Evolutionary conservation across 106 monocot genomes (phyloP).

Genomic region (Dendrobium officinale): DNA sequence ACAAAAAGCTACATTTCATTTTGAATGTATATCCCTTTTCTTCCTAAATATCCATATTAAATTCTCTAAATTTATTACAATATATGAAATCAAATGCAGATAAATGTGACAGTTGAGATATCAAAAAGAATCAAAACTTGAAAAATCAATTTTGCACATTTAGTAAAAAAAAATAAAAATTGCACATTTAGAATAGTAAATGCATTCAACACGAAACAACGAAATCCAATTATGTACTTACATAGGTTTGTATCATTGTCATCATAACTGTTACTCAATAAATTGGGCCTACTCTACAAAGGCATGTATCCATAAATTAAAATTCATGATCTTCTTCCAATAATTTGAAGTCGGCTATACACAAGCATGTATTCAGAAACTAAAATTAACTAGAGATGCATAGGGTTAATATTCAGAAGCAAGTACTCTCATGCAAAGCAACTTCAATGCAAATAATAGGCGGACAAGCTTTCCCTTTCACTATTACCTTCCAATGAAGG

Average conservation of each 20-base stretch:
- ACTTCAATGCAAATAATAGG: neutral
- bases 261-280: neutral
- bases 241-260: neutral
- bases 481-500: slow-evolving; percentile 85
- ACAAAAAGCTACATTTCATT: too few relatives aligned
- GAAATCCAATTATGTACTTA: neutral
- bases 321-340: neutral
- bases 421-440: neutral
- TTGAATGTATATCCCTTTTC: too few relatives aligned
- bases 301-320: neutral
- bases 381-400: neutral
- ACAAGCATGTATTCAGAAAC: neutral
- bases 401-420: neutral
- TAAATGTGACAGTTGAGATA: too few relatives aligned
- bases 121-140: too few relatives aligned
- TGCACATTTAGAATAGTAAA: too few relatives aligned
- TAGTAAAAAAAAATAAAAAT: too few relatives aligned
- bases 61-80: too few relatives aligned
- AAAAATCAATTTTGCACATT: too few relatives aligned
- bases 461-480: neutral
- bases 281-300: neutral
- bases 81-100: too few relatives aligned
- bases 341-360: neutral
- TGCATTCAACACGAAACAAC: too few relatives aligned
- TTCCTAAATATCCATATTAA: too few relatives aligned